Base-by-base conservation (phyloP, 208 protist genomes). In the Blechomonas ayalai region DNA sequence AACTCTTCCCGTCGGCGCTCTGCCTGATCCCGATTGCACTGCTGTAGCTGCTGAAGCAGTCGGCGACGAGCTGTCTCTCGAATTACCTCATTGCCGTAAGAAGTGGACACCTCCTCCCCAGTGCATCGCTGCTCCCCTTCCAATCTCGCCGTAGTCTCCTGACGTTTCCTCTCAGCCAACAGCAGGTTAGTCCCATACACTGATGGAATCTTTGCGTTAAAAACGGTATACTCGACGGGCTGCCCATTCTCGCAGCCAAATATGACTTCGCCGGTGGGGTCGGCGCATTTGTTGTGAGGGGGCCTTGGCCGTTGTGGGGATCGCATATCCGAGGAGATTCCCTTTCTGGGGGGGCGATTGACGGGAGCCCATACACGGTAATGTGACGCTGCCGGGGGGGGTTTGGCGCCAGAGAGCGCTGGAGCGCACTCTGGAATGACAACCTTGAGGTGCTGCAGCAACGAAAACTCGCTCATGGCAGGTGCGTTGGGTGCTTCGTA, bases 171-270 rank as follows among this genome's bases (percentile, higher is more conserved):
- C 44, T 85, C 64, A 22, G 71, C 67, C 29, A 90, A 47, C 41
- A 69, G 66, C 53, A 65, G 60, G 59, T 90, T 82, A n/a, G 74
- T 46, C 9, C 67, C 81, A 27, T 68, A 47, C 47, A 82, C 71
- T 2, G 69, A 85, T 5, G 75, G 73, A 15, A 79, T 40, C 32
- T 63, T 79, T 35, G 76, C 47, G 42, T 82, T 73, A 58, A 79
- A 85, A n/a, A 83, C 65, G n/a, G 73, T 45, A 28, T 74, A 83
- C 53, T 83, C 64, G 18, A 67, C 66, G 37, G 69, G 41, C 8
- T 47, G 46, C 2, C 56, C 47, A 42, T 68, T 37, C n/a, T 69
- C 63, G 4, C 35, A 46, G 19, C 54, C 57, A 5, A 62, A 34
- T 15, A 88, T 23, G 26, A 88, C 74, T 22, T 88, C 73, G 1